Base-by-base conservation (phyloP, 805 yeast species). In the Candida sakaeoensis region DNA sequence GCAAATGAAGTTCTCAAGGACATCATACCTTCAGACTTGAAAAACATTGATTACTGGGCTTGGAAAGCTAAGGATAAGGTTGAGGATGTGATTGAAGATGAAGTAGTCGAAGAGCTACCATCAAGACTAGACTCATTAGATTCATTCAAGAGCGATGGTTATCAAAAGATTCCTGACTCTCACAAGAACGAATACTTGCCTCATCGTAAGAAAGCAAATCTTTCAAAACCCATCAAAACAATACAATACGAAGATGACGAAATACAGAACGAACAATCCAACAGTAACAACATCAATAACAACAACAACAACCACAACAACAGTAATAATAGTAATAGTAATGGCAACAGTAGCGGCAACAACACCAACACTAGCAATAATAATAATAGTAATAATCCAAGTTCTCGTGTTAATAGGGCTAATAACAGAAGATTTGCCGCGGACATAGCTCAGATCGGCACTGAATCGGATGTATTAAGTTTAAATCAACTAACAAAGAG, bases 401-500 rank as follows among this genome's bases (percentile, higher is more conserved):
- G 89, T 44, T 86, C 95, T 3, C 79, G 96, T 54, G 84, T 82
- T 39, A 88, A 85, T 55, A 77, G 96, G 54, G 95, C 93, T 12
- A 81, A 82, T 49, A 86, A 85, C 53, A 79, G 96, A 63, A 74
- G 96, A 47, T 82, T 85, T 54, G 96, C 85, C 3, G 96, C 93
- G 18, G 96, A 86, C 57, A 82, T 88, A 30, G 87, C 90, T 1
- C 90, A 84, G 49, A 73, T 86, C 50, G 93, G 93, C 30, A 72
- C 87, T 2, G 95, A 86, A 51, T 80, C 85, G 1, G 97, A 88
- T 52, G 74, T 86, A 5, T 65, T 90, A 49, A 82, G 86, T 32
- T 74, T 88, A 63, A 91, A 90, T 57, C 95, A 91, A 47, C 74
- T 91, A 51, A 85, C 87, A 48, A 89, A 87, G 55, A 75, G 97